Percentiles rank a stretch among this genome's conserved stretches.
These are phyloP conservation scores for Colletotrichum sp. DNA, from an alignment of 2,329 filamentous ascomycete genomes.

Conservation along the genomic window DNA sequence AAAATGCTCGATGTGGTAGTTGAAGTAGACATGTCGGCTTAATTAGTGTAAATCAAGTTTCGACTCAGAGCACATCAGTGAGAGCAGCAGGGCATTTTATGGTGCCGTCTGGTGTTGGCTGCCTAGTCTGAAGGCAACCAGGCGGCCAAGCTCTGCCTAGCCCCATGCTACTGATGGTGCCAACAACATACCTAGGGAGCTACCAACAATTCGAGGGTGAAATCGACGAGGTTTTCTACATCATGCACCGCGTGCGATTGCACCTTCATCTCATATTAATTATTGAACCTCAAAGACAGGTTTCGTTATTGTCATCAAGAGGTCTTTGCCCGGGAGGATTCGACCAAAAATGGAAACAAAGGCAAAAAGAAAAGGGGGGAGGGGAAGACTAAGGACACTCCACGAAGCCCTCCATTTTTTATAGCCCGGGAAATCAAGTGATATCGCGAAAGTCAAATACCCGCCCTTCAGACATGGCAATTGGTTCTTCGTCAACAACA, in stretches of 20 bases:
- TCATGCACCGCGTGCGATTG: not conserved
- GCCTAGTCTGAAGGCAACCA: not conserved
- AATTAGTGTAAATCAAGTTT: not conserved
- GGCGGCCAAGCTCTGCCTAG: not conserved
- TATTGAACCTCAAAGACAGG: not conserved
- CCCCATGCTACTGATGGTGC: not conserved
- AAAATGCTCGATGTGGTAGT: not conserved
- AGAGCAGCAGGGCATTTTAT: not conserved
- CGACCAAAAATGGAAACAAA: not conserved
- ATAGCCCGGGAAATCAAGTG: not conserved
- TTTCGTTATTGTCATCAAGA: not conserved
- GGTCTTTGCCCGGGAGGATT: not conserved
- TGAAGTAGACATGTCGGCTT: not conserved
- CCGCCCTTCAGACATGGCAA: not conserved
- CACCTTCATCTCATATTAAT: not conserved
- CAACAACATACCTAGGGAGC: not conserved
- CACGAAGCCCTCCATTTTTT: not conserved
- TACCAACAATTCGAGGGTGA: not conserved
- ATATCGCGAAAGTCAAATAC: not conserved
- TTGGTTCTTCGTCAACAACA: not conserved
- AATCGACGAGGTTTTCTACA: not conserved
- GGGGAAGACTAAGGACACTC: too few species aligned
- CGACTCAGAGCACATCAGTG: not conserved
- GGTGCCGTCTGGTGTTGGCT: not conserved
- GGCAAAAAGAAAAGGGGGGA: not conserved